Conservation (phyloP, 2,329 filamentous ascomycete genomes). For the Pseudophaeomoniella oleicola region DNA sequence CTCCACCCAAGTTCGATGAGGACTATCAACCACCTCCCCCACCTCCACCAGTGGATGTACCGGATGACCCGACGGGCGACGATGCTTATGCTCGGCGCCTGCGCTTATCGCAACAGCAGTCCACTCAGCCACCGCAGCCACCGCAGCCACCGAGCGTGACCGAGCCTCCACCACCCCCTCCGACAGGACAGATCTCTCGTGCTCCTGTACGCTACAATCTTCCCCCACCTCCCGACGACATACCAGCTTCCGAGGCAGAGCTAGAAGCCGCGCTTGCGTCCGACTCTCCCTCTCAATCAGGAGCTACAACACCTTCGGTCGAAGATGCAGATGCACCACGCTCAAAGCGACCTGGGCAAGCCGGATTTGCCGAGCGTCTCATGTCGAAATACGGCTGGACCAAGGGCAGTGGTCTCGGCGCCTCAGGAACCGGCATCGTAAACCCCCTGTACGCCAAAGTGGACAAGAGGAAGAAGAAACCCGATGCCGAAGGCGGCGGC, state of each 20-base stretch:
- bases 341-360: slow-evolving; percentile 60
- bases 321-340: slow-evolving; percentile 28
- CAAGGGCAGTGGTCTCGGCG: slow-evolving; percentile 75
- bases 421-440: slow-evolving; percentile 65
- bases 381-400: slow-evolving; percentile 93
- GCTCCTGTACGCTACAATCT: slow-evolving; percentile 61
- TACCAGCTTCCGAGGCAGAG: slow-evolving; percentile 38
- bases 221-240: slow-evolving; percentile 34
- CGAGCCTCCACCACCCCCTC: slow-evolving; percentile 21
- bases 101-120: slow-evolving; percentile 35
- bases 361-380: slow-evolving; percentile 72
- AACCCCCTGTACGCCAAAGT: slow-evolving; percentile 71
- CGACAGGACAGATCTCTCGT: slow-evolving; percentile 47
- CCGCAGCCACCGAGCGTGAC: slow-evolving; percentile 15
- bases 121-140: slow-evolving; percentile 19
- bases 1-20: slow-evolving; percentile 31
- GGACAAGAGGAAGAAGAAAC: slow-evolving; percentile 69
- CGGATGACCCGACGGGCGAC: slow-evolving; percentile 50
- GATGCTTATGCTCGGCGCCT: slow-evolving; percentile 54
- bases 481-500: slow-evolving; percentile 65
- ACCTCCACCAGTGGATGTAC: slow-evolving; percentile 28
- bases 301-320: slow-evolving; percentile 15
- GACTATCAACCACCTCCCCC: slow-evolving; percentile 16
- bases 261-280: slow-evolving; percentile 28
- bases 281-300: slow-evolving; percentile 20